These are phyloP conservation scores for Wakefieldia striispora DNA, from an alignment of 768 basidiomycete genomes.

Conservation along the genomic window DNA sequence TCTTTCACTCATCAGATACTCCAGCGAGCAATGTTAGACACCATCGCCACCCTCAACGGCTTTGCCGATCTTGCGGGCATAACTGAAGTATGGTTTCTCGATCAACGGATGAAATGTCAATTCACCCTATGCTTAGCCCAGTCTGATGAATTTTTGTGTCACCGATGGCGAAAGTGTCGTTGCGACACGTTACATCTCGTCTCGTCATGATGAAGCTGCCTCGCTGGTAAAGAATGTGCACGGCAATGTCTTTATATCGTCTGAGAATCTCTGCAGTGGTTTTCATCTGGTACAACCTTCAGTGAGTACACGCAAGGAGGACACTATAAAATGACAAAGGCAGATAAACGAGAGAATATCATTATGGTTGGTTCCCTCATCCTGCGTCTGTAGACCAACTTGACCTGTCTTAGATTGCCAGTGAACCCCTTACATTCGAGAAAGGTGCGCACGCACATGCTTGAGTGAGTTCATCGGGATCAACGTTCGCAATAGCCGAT, in stretches of 20 bases:
- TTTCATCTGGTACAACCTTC: slow-evolving; percentile 93
- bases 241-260: background rate
- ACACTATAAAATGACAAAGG: slow-evolving; percentile 93
- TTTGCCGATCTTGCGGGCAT: slow-evolving; percentile 72
- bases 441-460: slow-evolving; percentile 50
- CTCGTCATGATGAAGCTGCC: slow-evolving; percentile 87
- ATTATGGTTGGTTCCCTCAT: slow-evolving; percentile 60
- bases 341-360: slow-evolving; percentile 94
- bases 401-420: slow-evolving; percentile 58
- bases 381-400: slow-evolving; percentile 8
- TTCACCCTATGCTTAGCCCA: slow-evolving; percentile 51
- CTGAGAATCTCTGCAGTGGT: slow-evolving; percentile 57
- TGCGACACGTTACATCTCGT: slow-evolving; percentile 93
- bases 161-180: slow-evolving; percentile 94
- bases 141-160: slow-evolving; percentile 93
- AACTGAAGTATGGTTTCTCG: slow-evolving; percentile 52
- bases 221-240: slow-evolving; percentile 57
- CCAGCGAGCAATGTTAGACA: slow-evolving; percentile 84
- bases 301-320: slow-evolving; percentile 87
- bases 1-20: slow-evolving; percentile 71
- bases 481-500: slow-evolving; percentile 51
- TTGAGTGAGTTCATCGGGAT: background rate
- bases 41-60: slow-evolving; percentile 74
- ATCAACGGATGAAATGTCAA: background rate
- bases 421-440: slow-evolving; percentile 96